A percentile compares a stretch with the other conserved stretches of the same genome.
These are phyloP conservation scores for Metschnikowia lochheadii DNA, from an alignment of 805 yeast species.

Conservation along the genomic window DNA sequence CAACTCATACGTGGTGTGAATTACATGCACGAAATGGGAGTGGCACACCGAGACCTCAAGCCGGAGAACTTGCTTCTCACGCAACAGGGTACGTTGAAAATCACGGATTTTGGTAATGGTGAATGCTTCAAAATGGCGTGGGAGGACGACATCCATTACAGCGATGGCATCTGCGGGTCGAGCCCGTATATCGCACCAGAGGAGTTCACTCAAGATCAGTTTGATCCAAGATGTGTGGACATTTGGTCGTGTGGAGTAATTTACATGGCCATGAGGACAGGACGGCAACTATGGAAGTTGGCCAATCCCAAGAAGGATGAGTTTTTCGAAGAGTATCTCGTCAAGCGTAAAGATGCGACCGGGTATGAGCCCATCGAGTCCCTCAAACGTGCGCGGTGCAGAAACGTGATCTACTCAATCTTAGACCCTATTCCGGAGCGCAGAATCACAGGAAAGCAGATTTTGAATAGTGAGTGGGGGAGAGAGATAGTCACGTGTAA, in stretches of 20 bases:
- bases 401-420: conserved; percentile 90
- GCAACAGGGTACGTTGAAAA: conserved; percentile 66
- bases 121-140: conserved; percentile 84
- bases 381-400: conserved; percentile 79
- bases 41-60: conserved; percentile 84
- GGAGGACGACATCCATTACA: conserved; percentile 66
- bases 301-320: conserved; percentile 76
- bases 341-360: conserved; percentile 71
- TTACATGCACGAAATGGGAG: conserved; percentile 88
- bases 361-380: conserved; percentile 92
- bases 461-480: conserved; percentile 93
- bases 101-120: conserved; percentile 85
- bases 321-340: conserved; percentile 68
- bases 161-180: conserved; percentile 79
- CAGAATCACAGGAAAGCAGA: conserved; percentile 83
- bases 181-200: conserved; percentile 92
- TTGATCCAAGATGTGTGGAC: conserved; percentile 80
- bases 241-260: conserved; percentile 94
- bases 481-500: conserved; percentile 79
- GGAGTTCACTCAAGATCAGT: conserved; percentile 59
- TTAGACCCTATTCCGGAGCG: conserved; percentile 87
- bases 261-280: conserved; percentile 92
- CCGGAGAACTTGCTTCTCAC: conserved; percentile 81
- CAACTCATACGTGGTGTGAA: conserved; percentile 79
- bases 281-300: conserved; percentile 85